Conservation (phyloP, 2,329 filamentous ascomycete species). For the Teratosphaeria epicoccoides region DNA sequence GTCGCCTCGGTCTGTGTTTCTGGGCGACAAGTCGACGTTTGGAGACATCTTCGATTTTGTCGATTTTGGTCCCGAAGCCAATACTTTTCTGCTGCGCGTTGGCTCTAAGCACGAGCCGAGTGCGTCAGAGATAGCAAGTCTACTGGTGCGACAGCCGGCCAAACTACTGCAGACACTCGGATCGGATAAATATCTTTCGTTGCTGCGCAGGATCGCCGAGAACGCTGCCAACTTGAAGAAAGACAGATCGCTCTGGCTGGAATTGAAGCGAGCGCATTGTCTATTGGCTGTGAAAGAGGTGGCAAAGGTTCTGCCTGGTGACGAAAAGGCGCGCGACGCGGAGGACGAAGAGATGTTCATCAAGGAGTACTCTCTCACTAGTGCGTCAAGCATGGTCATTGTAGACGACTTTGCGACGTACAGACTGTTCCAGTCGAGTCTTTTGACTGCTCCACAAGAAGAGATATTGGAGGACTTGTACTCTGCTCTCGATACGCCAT, state of each 20-base stretch:
- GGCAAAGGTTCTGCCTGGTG: slow-evolving; percentile 41
- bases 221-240: slow-evolving; percentile 58
- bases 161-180: slow-evolving; percentile 71
- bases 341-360: slow-evolving; percentile 44
- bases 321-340: slow-evolving; percentile 25
- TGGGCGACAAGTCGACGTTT: slow-evolving; percentile 64
- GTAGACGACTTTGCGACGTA: slow-evolving; percentile 85
- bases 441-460: slow-evolving; percentile 84
- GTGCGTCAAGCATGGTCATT: slow-evolving; percentile 62
- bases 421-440: slow-evolving; percentile 70
- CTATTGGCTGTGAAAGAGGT: slow-evolving; percentile 76
- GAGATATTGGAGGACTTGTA: slow-evolving; percentile 81
- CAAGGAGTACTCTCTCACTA: slow-evolving; percentile 67
- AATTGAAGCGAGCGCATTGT: slow-evolving; percentile 65
- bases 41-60: slow-evolving; percentile 95
- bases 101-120: slow-evolving; percentile 88
- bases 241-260: slow-evolving; percentile 66
- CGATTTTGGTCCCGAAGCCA: slow-evolving; percentile 79
- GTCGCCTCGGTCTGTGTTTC: slow-evolving; percentile 64
- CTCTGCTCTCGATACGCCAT: slow-evolving; percentile 63
- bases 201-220: slow-evolving; percentile 72
- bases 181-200: slow-evolving; percentile 74
- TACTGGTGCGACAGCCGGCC: slow-evolving; percentile 75
- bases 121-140: slow-evolving; percentile 69
- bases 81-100: slow-evolving; percentile 76